Evolutionary conservation across 345 rosid species (phyloP), one percentile per base, ranked within the genome.

Genomic region (Gossypioides kirkii): DNA sequence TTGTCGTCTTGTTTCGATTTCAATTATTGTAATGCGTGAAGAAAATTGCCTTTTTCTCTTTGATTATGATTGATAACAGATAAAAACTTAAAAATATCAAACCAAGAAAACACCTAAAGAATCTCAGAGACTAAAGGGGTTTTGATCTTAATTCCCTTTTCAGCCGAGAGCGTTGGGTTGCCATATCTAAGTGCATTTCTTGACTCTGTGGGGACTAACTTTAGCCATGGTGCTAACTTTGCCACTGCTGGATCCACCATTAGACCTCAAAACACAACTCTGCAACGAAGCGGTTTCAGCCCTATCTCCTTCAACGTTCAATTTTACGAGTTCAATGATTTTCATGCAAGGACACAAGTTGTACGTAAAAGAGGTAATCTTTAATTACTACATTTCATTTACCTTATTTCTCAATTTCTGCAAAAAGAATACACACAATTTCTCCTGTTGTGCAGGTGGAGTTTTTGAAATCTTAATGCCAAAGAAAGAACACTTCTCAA

Each of bases 201-300:
- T 12, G 96, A 92, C 38, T 81, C 97, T 0, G 80, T 92, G 17
- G 98, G 98, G 14, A 82, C 86, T 61, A 91, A 90, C 83, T 94
- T 92, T 79, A 86, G 75, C 60, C 86, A 89, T 17, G 98, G 98
- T 17, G 97, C 92, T 73, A 94, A 92, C 81, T 94, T 92, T 23
- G 98, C 98, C 10, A 92, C 97, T 0, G 95, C 95, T 1, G 98
- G 97, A 10, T 94, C 98, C 2, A 90, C 97, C 52, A 81, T 94
- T 47, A 85, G 95, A 78, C 94, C 91, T 53, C 88, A 82, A 72
- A 92, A 92, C 85, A 75, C 86, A 0, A 90, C 93, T 59, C 83
- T 89, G 52, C 85, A 58, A 2, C 93, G 90, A 42, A 82, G 88
- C 45, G 97, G 97, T 2, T 92, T 85, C 81, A 94, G 98, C 16